Conservation (phyloP, 768 basidiomycete genomes). For the Xerocomus spinulosus region DNA sequence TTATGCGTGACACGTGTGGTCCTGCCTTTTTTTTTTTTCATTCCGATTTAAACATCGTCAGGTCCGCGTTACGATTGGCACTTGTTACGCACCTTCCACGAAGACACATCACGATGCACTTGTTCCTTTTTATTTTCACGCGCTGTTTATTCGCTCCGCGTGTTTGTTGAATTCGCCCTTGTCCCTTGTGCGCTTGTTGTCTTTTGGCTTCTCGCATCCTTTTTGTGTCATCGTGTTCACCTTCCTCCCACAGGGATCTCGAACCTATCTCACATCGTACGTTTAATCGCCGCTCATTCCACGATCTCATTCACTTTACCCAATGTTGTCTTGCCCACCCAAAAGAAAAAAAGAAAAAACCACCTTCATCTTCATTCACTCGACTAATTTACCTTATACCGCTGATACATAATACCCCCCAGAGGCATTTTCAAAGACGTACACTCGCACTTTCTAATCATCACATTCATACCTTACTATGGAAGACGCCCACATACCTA, state of each 20-base stretch:
- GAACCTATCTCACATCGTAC: conserved; percentile 20
- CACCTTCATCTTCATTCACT: not conserved
- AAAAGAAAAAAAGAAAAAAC: not conserved
- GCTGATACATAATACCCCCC: not conserved
- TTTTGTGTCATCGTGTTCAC: not conserved
- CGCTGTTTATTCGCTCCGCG: not conserved
- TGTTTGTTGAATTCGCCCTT: not conserved
- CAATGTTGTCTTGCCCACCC: conserved; percentile 21
- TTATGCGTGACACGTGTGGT: conserved; percentile 5
- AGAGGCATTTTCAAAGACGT: not conserved
- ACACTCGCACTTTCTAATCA: not conserved
- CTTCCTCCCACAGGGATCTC: not conserved
- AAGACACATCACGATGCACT: conserved; percentile 21
- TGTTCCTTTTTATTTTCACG: not conserved
- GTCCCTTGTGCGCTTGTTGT: conserved; percentile 3
- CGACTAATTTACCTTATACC: not conserved
- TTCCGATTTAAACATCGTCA: conserved; percentile 2
- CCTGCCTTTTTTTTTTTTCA: not conserved
- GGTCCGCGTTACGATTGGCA: conserved; percentile 18
- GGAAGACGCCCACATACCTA: not conserved
- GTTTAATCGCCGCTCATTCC: conserved; percentile 19
- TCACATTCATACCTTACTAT: not conserved
- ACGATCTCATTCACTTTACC: conserved; percentile 12
- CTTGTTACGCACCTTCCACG: conserved; percentile 19
- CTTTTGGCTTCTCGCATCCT: not conserved